Evolutionary conservation across 2,329 filamentous ascomycete genomes (phyloP), one percentile per base, ranked within the genome.

Genomic region (Calonectria pteridis): DNA sequence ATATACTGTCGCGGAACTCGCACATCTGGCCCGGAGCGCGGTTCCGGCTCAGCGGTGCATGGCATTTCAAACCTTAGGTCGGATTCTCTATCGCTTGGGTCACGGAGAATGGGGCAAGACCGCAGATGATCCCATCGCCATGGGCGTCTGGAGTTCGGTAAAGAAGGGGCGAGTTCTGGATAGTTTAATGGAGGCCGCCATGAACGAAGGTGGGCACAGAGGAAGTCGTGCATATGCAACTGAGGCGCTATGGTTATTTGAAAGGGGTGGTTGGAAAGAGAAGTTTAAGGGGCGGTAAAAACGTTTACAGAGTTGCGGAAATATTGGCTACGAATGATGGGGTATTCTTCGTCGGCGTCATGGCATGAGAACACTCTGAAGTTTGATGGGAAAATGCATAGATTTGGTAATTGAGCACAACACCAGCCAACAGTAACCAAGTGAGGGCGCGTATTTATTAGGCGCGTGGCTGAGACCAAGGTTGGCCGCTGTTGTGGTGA

Each of bases 31-130:
- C 6, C 90, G 96, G 40, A 97, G 94, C 69, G 92, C 93, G 0
- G 95, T 98, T 26, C 91, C 97, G 0, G 93, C 94, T 0, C 97
- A 99, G 86, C 88, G 96, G 14, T 98, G 97, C 81, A 90, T 98
- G 75, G 95, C 97, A 0, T 98, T 95, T 84, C 96, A 98, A 84
- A 96, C 96, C 0, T 87, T 98, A 0, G 97, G 97, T 0, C 89
- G 97, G 26, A 90, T 98, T 7, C 84, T 98, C 20, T 98, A 94
- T 82, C 89, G 96, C 11, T 87, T 99, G 0, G 96, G 97, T 0
- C 90, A 88, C 63, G 95, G 91, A 2, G 90, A 92, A 73, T 93
- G 90, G 87, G 91, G 95, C 1, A 91, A 92, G 72, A 84, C 83
- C 7, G 84, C 84, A 43, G 86, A 92, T 72, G 88, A 90, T 50